phyloP scores from a whole-genome alignment of 176 grass and related monocot genomes.

The Bromus sterilis region DNA sequence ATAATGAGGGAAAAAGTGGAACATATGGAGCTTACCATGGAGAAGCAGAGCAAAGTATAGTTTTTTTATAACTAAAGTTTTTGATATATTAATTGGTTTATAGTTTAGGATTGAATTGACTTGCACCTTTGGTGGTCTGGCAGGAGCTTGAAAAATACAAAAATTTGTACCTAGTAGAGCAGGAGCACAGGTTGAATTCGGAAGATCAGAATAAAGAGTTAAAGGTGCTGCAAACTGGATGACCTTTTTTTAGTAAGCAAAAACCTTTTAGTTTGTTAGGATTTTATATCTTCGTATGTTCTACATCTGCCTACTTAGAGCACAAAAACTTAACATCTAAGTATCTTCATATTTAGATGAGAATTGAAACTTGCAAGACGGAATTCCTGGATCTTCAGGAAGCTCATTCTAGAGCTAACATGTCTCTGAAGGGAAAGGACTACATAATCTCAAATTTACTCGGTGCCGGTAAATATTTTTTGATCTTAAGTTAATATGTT shows the following conservation, averaged over 20 bases:
- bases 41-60: conserved; percentile 48
- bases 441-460: conserved; percentile 81
- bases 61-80: background rate
- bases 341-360: conserved; percentile 29
- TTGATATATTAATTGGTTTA: background rate
- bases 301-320: conserved; percentile 28
- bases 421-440: conserved; percentile 56
- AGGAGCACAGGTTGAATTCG: conserved; percentile 45
- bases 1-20: conserved; percentile 58
- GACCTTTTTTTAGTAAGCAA: background rate
- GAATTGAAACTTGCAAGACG: conserved; percentile 45
- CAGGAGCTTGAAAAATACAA: conserved; percentile 63
- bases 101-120: conserved; percentile 4
- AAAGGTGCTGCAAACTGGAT: conserved; percentile 43
- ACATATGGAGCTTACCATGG: conserved; percentile 45
- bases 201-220: conserved; percentile 58
- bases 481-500: conserved; percentile 2
- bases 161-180: conserved; percentile 47
- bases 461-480: conserved; percentile 36
- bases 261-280: background rate
- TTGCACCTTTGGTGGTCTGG: conserved; percentile 19
- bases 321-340: background rate
- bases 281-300: conserved; percentile 5
- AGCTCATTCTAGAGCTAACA: conserved; percentile 30
- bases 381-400: conserved; percentile 54